These are phyloP conservation scores for Aquilaria sinensis DNA, from an alignment of 345 rosid species.

Conservation along the genomic window DNA sequence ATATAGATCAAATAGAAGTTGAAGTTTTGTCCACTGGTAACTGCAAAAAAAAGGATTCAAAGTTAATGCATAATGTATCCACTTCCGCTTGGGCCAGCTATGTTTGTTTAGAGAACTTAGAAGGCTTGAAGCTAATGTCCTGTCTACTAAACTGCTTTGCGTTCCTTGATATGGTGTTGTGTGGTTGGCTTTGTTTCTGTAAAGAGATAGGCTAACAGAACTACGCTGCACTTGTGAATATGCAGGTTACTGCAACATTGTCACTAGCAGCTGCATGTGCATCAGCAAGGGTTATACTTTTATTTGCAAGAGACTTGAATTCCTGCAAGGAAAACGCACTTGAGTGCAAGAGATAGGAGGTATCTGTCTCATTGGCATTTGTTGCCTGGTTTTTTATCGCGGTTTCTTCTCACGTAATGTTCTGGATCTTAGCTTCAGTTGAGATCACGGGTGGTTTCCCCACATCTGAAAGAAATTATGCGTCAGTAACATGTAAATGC, in stretches of 20 bases:
- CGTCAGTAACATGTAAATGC: slow-evolving; percentile 17
- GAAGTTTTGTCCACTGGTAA: too few species aligned
- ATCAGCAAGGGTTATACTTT: slow-evolving; percentile 81
- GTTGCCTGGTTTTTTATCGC: slow-evolving; percentile 70
- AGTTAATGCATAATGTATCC: too few species aligned
- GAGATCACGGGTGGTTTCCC: slow-evolving; percentile 20
- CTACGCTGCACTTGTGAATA: background rate
- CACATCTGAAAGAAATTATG: background rate
- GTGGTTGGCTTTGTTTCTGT: too few species aligned
- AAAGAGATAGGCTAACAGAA: too few species aligned
- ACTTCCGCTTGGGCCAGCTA: too few species aligned
- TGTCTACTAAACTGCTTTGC: too few species aligned
- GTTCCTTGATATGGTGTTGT: too few species aligned
- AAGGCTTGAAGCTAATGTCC: too few species aligned
- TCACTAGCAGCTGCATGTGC: slow-evolving; percentile 96
- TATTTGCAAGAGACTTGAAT: slow-evolving; percentile 65
- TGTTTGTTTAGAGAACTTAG: too few species aligned
- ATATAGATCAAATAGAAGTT: too few species aligned
- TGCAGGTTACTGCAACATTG: slow-evolving; percentile 79
- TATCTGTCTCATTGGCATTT: slow-evolving; percentile 65
- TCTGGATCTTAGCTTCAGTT: slow-evolving; percentile 88
- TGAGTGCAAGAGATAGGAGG: slow-evolving; percentile 49
- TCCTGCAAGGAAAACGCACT: slow-evolving; percentile 33
- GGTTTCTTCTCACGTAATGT: slow-evolving; percentile 77
- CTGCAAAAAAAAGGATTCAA: too few species aligned